phyloP scores from a whole-genome alignment of 495 filamentous ascomycete genomes.

The Penicillium psychrofluorescens region DNA sequence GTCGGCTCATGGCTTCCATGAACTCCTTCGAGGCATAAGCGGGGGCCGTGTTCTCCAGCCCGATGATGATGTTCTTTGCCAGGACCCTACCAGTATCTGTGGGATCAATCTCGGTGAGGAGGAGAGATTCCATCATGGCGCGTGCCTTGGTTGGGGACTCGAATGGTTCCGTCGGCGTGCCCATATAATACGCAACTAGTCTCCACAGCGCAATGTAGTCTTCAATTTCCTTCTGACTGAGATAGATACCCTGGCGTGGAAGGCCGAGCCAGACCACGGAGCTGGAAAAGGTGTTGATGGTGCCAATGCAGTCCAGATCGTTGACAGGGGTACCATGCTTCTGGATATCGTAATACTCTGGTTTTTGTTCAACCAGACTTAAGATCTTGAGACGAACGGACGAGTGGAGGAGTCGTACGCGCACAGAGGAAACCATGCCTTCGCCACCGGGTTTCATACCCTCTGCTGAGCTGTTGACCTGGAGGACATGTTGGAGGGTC shows the following conservation, averaged over 20 bases:
- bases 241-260: conserved; percentile 64
- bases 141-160: conserved; percentile 45
- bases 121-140: conserved; percentile 57
- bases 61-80: conserved; percentile 67
- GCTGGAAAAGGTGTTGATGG: conserved; percentile 61
- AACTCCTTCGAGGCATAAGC: conserved; percentile 55
- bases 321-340: conserved; percentile 62
- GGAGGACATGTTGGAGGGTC: conserved; percentile 68
- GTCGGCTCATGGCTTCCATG: conserved; percentile 57
- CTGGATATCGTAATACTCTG: conserved; percentile 56
- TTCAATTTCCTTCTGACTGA: conserved; percentile 50
- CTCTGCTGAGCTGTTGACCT: conserved; percentile 57
- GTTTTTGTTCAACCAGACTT: conserved; percentile 42
- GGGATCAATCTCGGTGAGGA: conserved; percentile 57
- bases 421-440: conserved; percentile 59
- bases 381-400: conserved; percentile 61
- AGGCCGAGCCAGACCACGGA: conserved; percentile 60
- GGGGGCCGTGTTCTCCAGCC: conserved; percentile 55
- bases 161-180: conserved; percentile 54
- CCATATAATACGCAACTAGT: conserved; percentile 64
- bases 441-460: conserved; percentile 62
- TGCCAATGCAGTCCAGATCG: conserved; percentile 66
- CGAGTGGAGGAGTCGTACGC: conserved; percentile 70
- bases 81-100: conserved; percentile 51
- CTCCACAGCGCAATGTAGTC: conserved; percentile 76